Evolutionary conservation across 441 rosid species (phyloP).

Genomic region (Adansonia grandidieri): DNA sequence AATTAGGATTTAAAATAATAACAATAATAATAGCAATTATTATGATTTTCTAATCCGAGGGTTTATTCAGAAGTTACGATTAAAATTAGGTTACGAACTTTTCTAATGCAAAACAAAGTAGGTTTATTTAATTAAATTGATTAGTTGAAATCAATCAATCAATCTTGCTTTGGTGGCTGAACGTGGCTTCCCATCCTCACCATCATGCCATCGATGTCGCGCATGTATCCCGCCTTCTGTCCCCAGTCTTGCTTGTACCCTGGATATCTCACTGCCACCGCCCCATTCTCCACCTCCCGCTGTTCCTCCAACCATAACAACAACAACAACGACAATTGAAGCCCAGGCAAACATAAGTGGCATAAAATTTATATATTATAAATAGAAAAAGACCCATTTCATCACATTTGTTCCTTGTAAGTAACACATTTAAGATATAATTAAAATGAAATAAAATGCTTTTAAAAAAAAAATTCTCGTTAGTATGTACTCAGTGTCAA

Average conservation of each 20-base stretch:
- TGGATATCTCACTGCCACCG: conserved; percentile 64
- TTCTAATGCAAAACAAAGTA: background rate
- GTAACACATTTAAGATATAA: no score
- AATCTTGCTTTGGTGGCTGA: conserved; percentile 43
- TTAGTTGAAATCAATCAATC: background rate
- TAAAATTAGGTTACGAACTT: background rate
- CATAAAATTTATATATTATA: no score
- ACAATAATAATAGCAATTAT: no score
- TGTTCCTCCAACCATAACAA: conserved; percentile 14
- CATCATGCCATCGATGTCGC: conserved; percentile 70
- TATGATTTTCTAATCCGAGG: no score
- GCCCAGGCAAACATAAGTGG: no score
- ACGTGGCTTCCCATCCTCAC: conserved; percentile 73
- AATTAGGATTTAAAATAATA: background rate
- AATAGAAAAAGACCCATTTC: no score
- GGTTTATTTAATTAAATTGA: background rate
- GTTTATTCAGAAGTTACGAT: background rate
- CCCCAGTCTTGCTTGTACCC: conserved; percentile 78
- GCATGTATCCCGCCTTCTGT: conserved; percentile 82
- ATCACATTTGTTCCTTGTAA: no score
- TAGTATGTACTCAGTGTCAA: no score
- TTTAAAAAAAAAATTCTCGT: no score
- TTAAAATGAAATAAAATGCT: no score
- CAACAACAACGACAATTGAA: no score
- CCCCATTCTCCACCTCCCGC: conserved; percentile 90